Conservation (phyloP, 1,139 yeast species). For the Meyerozyma smithsonii region DNA sequence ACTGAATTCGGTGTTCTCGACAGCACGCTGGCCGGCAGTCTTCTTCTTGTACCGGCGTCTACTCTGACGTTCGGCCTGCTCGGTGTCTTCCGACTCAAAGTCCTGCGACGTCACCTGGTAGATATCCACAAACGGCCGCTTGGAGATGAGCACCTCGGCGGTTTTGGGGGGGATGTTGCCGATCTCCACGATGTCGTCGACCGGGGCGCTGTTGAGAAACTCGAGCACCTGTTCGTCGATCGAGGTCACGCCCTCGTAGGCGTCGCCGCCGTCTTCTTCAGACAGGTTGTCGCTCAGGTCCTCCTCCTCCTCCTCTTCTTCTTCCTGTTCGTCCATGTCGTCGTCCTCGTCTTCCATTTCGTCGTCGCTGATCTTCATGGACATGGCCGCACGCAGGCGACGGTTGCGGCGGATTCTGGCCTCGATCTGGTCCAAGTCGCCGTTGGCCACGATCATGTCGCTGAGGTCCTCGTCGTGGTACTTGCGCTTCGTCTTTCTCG, state of each 20-base stretch:
- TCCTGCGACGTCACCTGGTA: slow-evolving; percentile 54
- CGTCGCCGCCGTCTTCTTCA: slow-evolving; percentile 36
- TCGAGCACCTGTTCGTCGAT: slow-evolving; percentile 64
- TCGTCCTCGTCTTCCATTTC: slow-evolving; percentile 21
- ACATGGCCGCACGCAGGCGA: slow-evolving; percentile 16
- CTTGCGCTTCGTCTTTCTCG: slow-evolving; percentile 9
- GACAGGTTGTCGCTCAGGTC: slow-evolving; percentile 37
- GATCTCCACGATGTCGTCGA: slow-evolving; percentile 74
- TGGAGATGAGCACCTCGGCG: slow-evolving; percentile 56
- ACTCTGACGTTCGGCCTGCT: slow-evolving; percentile 18
- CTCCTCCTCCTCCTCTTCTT: slow-evolving; percentile 42
- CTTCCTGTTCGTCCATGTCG: slow-evolving; percentile 28
- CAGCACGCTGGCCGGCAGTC: slow-evolving; percentile 68
- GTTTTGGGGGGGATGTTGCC: slow-evolving; percentile 65
- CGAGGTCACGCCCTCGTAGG: slow-evolving; percentile 40
- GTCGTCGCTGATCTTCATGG: slow-evolving; percentile 8
- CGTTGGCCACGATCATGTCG: slow-evolving; percentile 20
- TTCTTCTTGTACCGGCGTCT: slow-evolving; percentile 42
- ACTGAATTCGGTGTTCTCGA: slow-evolving; percentile 65
- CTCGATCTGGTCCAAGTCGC: slow-evolving; percentile 38
- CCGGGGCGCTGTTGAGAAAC: slow-evolving; percentile 74
- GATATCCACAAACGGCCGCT: slow-evolving; percentile 65
- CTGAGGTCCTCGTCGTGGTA: slow-evolving; percentile 7
- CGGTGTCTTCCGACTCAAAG: slow-evolving; percentile 26
- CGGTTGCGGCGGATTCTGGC: slow-evolving; percentile 33